Conservation (phyloP, 2,329 filamentous ascomycete genomes). For the Apiospora rasikravindrae region DNA sequence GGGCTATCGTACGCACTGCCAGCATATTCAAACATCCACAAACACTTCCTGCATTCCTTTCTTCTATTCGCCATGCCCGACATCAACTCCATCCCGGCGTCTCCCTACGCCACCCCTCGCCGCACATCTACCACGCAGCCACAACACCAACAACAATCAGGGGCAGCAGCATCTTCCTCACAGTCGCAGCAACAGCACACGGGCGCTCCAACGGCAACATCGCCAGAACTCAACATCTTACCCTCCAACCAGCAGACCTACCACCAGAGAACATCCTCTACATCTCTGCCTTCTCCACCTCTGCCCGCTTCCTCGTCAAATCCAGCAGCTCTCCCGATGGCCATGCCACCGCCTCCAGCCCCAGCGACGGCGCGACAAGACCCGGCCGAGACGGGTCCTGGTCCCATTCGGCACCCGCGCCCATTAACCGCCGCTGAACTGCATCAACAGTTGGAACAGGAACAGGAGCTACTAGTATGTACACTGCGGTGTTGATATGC, state of each 20-base stretch:
- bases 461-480: slow-evolving; percentile 89
- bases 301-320: slow-evolving; percentile 27
- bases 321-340: slow-evolving; percentile 22
- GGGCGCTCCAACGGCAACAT: slow-evolving; percentile 35
- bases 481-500: background rate
- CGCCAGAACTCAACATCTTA: slow-evolving; percentile 59
- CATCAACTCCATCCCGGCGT: slow-evolving; percentile 24
- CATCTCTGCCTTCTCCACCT: slow-evolving; percentile 39
- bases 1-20: background rate
- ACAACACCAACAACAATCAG: slow-evolving; percentile 27
- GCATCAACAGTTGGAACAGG: slow-evolving; percentile 88
- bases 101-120: slow-evolving; percentile 37
- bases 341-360: slow-evolving; percentile 36
- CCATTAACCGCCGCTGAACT: slow-evolving; percentile 89
- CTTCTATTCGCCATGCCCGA: slow-evolving; percentile 46
- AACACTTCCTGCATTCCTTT: background rate
- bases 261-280: slow-evolving; percentile 39
- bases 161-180: slow-evolving; percentile 36
- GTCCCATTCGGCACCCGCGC: slow-evolving; percentile 83
- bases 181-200: background rate
- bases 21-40: background rate
- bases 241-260: slow-evolving; percentile 53
- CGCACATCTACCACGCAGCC: slow-evolving; percentile 46
- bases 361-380: slow-evolving; percentile 36
- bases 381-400: slow-evolving; percentile 61